These are phyloP conservation scores for Senna tora DNA, from an alignment of 306 rosid species.

Conservation along the genomic window DNA sequence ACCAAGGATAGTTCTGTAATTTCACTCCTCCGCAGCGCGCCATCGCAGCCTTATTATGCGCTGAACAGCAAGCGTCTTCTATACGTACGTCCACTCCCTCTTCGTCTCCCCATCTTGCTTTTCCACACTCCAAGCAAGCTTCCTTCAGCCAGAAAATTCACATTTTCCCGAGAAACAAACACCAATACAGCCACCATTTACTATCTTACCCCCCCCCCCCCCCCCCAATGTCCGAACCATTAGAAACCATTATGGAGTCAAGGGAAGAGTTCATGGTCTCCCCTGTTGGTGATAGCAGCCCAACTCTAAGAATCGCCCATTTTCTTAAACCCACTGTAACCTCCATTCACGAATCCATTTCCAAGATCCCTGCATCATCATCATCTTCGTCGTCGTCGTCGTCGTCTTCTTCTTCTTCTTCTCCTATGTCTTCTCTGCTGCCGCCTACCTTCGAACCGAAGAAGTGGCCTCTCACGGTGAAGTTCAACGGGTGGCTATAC, in stretches of 20 bases:
- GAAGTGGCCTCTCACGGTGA: slow-evolving; percentile 31
- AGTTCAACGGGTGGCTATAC: slow-evolving; percentile 39
- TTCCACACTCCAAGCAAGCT: background rate
- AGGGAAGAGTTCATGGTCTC: slow-evolving; percentile 57
- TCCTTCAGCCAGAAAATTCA: too few relatives aligned
- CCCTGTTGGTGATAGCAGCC: slow-evolving; percentile 48
- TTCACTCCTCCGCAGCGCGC: background rate
- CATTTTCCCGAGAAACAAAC: background rate
- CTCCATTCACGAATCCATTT: slow-evolving; percentile 1
- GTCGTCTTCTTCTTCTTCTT: background rate
- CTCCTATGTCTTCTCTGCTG: slow-evolving; percentile 2
- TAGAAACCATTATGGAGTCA: slow-evolving; percentile 38
- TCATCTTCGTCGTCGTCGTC: too few relatives aligned
- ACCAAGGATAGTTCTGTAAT: background rate
- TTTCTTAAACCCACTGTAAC: slow-evolving; percentile 51
- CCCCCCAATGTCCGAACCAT: slow-evolving; percentile 18
- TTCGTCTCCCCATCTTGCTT: background rate
- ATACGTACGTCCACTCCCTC: too few relatives aligned
- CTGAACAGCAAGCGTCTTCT: too few relatives aligned
- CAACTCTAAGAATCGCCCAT: slow-evolving; percentile 44
- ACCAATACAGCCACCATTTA: too few relatives aligned
- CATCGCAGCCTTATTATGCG: background rate
- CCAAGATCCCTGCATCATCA: background rate
- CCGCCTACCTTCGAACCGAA: slow-evolving; percentile 17
- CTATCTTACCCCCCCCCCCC: background rate